These are phyloP conservation scores for Hippophae gyantsensis DNA, from an alignment of 306 rosid genomes.

Conservation along the genomic window DNA sequence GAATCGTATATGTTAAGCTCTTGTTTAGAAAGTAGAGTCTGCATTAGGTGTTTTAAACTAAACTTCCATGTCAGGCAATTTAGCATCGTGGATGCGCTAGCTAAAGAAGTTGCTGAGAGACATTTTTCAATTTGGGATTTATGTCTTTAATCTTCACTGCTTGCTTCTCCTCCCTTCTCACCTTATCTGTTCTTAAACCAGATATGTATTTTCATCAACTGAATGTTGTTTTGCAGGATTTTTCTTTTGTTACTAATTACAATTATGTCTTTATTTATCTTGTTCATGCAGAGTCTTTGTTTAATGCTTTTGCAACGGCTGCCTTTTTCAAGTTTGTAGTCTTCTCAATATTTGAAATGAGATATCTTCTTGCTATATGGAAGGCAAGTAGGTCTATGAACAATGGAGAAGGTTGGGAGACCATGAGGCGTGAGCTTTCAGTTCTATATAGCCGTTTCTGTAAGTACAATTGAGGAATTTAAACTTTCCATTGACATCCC, in stretches of 20 bases:
- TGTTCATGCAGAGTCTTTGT: constrained; percentile 60
- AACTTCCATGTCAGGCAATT: too few relatives aligned
- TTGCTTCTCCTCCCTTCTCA: background rate
- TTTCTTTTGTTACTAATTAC: constrained; percentile 10
- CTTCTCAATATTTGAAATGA: constrained; percentile 97
- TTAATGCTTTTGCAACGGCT: constrained; percentile 98
- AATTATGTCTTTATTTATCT: constrained; percentile 20
- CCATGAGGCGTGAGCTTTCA: constrained; percentile 96
- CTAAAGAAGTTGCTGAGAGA: too few relatives aligned
- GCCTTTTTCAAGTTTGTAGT: constrained; percentile 97
- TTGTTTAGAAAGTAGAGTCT: too few relatives aligned
- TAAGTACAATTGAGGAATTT: constrained; percentile 33
- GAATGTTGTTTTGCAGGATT: background rate
- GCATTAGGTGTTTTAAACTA: too few relatives aligned
- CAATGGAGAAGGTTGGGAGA: constrained; percentile 97
- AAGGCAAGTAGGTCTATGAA: constrained; percentile 85
- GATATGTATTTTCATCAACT: background rate
- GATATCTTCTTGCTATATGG: constrained; percentile 99
- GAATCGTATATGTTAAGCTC: too few relatives aligned
- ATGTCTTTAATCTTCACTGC: background rate
- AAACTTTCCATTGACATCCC: background rate
- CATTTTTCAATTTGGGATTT: too few relatives aligned
- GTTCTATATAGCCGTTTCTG: constrained; percentile 95
- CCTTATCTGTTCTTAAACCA: background rate
- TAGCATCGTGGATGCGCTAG: too few relatives aligned